Evolutionary conservation across 345 rosid species (phyloP).

Genomic region (Lepidium didymum): DNA sequence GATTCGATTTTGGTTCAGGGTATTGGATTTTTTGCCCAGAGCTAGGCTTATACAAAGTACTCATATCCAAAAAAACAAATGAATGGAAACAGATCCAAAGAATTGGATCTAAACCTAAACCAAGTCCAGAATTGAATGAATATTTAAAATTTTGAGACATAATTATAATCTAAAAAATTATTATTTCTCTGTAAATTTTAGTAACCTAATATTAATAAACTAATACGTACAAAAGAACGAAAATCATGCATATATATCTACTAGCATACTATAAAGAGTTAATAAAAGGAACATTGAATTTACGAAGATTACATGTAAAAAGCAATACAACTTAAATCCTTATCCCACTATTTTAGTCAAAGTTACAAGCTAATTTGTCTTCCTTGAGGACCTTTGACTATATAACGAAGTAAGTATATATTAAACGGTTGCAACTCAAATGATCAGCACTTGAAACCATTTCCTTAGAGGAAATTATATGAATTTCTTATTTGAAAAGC

Average conservation of each 20-base stretch:
- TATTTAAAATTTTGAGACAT: too few species aligned
- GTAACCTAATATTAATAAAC: too few species aligned
- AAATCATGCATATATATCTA: not conserved
- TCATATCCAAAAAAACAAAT: too few species aligned
- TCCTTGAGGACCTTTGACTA: not conserved
- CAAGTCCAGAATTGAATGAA: too few species aligned
- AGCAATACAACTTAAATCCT: not conserved
- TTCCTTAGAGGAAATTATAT: not conserved
- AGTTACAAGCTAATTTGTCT: not conserved
- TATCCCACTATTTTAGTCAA: not conserved
- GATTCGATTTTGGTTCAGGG: too few species aligned
- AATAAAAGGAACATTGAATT: not conserved
- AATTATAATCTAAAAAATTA: too few species aligned
- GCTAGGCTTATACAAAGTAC: too few species aligned
- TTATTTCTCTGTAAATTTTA: too few species aligned
- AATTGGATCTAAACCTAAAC: too few species aligned
- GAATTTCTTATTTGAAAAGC: conserved; percentile 10
- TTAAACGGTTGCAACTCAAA: not conserved
- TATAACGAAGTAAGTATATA: not conserved
- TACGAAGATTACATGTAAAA: not conserved
- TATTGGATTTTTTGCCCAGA: too few species aligned
- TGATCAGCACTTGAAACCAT: not conserved
- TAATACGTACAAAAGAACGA: too few species aligned
- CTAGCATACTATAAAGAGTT: not conserved
- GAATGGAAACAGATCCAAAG: too few species aligned